Base-by-base conservation (phyloP, 495 filamentous ascomycete genomes). In the Neurospora sp. region DNA sequence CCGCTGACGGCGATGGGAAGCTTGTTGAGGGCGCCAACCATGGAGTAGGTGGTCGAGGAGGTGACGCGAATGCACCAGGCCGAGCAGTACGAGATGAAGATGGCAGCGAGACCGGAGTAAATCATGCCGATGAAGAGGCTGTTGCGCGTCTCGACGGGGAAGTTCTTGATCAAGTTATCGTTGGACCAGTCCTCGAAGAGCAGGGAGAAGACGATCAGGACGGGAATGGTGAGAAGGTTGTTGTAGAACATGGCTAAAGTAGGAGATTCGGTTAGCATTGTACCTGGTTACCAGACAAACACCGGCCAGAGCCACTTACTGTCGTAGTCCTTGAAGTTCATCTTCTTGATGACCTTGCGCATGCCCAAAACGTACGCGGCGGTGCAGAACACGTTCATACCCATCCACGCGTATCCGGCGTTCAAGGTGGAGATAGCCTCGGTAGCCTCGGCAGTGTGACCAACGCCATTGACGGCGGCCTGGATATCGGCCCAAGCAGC, bases 251-350 rank as follows among this genome's bases (percentile, higher is more conserved):
- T 99, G 75, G 94, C 95, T 98, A 76, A 39, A 71, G 31, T 68
- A 14, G 2, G 16, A 3, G n/a, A 5, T 46, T 75, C 66, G n/a
- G 75, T 79, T 69, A 78, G 74, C 68, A 44, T 1, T 16, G 14
- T n/a, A 35, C 22, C 6, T 16, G 35, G 35, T 16, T 22, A 40
- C 10, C 14, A 5, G 22, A 16, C 42, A 59, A 16, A 9, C 40
- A 11, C 48, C 48, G 11, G 61, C 5, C 41, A 12, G 48, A 41
- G 69, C 37, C 38, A 88, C 95, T 83, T 89, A 98, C 94, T 97
- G 82, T 99, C 96, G 84, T 96, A 98, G 79, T 99, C 96, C 86
- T 97, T 98, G 84, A 99, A 98, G 87, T 97, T 98, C 83, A 96
- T 98, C 85, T 97, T 88, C 89, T 98, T 98, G 79, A 98, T 98